phyloP scores from a whole-genome alignment of 1,139 yeast genomes.

The Magnusiomyces fungicola region DNA sequence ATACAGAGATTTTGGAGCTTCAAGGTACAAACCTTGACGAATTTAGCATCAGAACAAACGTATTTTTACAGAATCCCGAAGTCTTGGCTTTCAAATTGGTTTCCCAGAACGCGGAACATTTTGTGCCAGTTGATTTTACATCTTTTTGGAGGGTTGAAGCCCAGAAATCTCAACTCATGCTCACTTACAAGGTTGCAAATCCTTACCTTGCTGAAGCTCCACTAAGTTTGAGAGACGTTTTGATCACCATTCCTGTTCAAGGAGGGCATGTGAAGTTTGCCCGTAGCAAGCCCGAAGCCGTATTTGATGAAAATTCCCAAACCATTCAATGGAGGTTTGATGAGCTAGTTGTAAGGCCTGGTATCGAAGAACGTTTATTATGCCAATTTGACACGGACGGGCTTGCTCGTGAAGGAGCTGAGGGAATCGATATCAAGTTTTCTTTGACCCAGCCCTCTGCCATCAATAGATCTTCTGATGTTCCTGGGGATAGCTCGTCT shows the following conservation, averaged over 20 bases:
- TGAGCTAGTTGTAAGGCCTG: conserved; percentile 53
- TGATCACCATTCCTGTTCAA: conserved; percentile 50
- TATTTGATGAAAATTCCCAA: conserved; percentile 75
- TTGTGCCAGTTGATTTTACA: conserved; percentile 56
- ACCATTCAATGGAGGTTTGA: conserved; percentile 77
- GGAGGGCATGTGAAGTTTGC: conserved; percentile 57
- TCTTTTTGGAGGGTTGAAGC: conserved; percentile 89
- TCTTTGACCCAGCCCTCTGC: conserved; percentile 7
- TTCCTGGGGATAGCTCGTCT: not conserved
- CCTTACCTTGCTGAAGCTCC: conserved; percentile 37
- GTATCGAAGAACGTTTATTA: conserved; percentile 48
- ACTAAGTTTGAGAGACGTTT: conserved; percentile 47
- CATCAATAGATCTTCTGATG: not conserved
- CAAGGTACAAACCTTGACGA: conserved; percentile 12
- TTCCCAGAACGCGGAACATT: conserved; percentile 33
- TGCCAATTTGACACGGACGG: conserved; percentile 35
- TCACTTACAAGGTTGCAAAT: conserved; percentile 57
- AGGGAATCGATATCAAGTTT: conserved; percentile 30
- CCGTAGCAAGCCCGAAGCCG: conserved; percentile 83
- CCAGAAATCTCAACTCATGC: conserved; percentile 76
- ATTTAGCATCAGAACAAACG: too few species aligned
- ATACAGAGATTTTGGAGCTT: conserved; percentile 21
- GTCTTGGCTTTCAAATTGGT: conserved; percentile 69
- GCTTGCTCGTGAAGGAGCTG: conserved; percentile 26
- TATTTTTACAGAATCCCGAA: not conserved